Base-by-base conservation (phyloP, 2,329 filamentous ascomycete genomes). In the Hirsutella minnesotensis region DNA sequence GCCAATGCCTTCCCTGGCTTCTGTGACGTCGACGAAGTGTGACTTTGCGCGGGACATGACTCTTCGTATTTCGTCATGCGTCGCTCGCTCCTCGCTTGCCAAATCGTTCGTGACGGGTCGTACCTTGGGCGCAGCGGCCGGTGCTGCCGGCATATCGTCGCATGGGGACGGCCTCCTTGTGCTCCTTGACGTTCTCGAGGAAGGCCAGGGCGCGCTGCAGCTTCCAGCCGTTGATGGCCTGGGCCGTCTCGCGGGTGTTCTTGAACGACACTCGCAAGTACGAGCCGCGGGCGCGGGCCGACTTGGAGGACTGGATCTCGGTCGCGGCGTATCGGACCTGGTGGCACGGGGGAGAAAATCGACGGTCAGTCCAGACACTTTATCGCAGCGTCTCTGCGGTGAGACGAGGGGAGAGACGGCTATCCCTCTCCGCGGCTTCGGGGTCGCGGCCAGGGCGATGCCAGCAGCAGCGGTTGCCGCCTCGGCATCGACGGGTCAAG, bases 201-300 rank as follows among this genome's bases (percentile, higher is more conserved):
- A 94, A 98, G 67, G 82, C 81, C 59, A 95, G 74, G 63, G 92
- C 92, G 66, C 92, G 89, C 73, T 87, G 78, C 65, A 96, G 69
- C 79, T 95, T 95, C 88, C 88, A 95, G 73, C 90, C 90, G 75
- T 92, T 96, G 81, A 98, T 95, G 63, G 89, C 89, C 79, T 96
- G 92, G 55, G 94, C 92, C 57, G 90, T 95, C 79, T 98, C 94
- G 66, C 92, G 88, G 68, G 92, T 98, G 83, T 98, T 98, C 84
- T 98, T 98, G 86, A 95, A 98, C 61, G 86, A 94, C 61, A 96
- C 90, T 68, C 92, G 88, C 63, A 98, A 86, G 80, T 96, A 98
- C 69, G 89, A 88, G 72, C 94, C 92, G 73, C 92, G 89, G 67
- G 90, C 85, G 77, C 90, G 87, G 72, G 92, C 92, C 75, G 86